phyloP scores from a whole-genome alignment of 129 eudicot species.

The sunflower (Helianthus annuus) region HanXRQr2.0-SUNRISE NC_035443.2:23933717-23934216 shows the following conservation, averaged over 20 bases:
- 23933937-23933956: slow-evolving; percentile 19
- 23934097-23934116: slow-evolving; percentile 32
- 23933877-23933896: slow-evolving; percentile 11
- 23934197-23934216: too few relatives aligned
- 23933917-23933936: slow-evolving; percentile 34
- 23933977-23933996: neutral
- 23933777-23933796: neutral
- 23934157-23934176: too few relatives aligned
- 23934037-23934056: slow-evolving; percentile 12
- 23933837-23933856: neutral
- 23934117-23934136: slow-evolving; percentile 13
- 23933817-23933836: neutral
- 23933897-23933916: slow-evolving; percentile 38
- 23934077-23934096: slow-evolving; percentile 11
- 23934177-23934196: too few relatives aligned
- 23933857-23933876: slow-evolving; percentile 24
- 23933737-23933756: slow-evolving; percentile 59
- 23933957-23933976: neutral
- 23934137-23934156: neutral
- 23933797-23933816: slow-evolving; percentile 19
- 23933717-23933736: slow-evolving; percentile 38
- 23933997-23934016: too few relatives aligned
- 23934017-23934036: too few relatives aligned
- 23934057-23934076: slow-evolving; percentile 7
- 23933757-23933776: slow-evolving; percentile 39